Percentiles rank a stretch among this genome's conserved stretches.
These are phyloP conservation scores for Solanum megistacrolobum DNA, from an alignment of 257 asterid genomes.

Conservation along the genomic window DNA sequence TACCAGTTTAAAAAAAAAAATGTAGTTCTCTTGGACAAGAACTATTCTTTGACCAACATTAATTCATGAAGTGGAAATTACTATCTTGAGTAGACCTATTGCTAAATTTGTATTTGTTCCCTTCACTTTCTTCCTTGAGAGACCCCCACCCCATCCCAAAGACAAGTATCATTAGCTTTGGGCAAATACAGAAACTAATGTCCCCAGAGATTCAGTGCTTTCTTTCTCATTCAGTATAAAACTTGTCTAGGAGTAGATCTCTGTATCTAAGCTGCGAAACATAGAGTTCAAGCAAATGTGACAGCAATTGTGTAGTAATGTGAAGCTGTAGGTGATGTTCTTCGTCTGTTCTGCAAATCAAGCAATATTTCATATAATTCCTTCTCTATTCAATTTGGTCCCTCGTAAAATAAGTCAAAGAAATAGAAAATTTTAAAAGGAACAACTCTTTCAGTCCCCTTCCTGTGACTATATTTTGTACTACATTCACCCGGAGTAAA, in stretches of 20 bases:
- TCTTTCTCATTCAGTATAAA: not conserved
- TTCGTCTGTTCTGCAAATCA: not conserved
- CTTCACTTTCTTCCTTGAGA: not conserved
- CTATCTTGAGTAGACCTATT: not conserved
- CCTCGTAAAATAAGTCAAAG: not conserved
- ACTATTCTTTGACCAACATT: not conserved
- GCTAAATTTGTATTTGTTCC: not conserved
- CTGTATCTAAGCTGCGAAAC: not conserved
- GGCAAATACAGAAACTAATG: not conserved
- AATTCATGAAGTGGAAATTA: not conserved
- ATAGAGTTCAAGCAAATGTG: not conserved
- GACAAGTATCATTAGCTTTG: not conserved
- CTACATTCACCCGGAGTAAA: not conserved
- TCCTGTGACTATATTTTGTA: not conserved
- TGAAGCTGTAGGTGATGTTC: not conserved
- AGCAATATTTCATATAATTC: not conserved
- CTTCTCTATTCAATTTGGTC: not conserved
- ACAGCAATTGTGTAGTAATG: not conserved
- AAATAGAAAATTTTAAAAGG: not conserved
- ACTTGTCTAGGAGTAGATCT: not conserved
- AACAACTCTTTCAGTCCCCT: not conserved
- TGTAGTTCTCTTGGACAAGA: not conserved
- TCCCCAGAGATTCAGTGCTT: not conserved
- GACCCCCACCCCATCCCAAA: not conserved
- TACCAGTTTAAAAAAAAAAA: too few species aligned